Evolutionary conservation across 495 filamentous ascomycete species (phyloP).

Genomic region (Choiromyces venosus): DNA sequence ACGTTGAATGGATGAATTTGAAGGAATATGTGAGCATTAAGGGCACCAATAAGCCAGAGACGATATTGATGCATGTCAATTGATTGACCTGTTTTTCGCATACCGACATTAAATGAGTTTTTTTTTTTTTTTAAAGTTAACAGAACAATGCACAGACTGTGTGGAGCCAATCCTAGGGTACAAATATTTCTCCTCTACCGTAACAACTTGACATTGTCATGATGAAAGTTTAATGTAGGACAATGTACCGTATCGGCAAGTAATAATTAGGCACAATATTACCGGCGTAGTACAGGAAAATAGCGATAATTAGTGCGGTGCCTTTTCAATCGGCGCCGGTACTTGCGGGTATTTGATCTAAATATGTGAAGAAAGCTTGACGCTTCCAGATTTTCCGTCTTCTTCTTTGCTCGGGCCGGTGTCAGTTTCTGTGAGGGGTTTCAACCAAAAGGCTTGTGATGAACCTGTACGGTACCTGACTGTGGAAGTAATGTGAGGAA

Average conservation of each 20-base stretch:
- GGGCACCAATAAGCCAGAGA: background rate
- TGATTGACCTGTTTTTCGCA: background rate
- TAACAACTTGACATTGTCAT: background rate
- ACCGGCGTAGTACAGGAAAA: background rate
- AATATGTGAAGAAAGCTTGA: background rate
- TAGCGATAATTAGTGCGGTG: background rate
- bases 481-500: background rate
- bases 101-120: background rate
- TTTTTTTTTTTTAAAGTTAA: too few relatives aligned
- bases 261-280: background rate
- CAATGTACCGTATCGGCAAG: background rate
- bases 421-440: background rate
- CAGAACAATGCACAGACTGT: background rate
- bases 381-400: background rate
- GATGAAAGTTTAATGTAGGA: conserved; percentile 1
- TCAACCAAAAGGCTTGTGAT: background rate
- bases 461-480: background rate
- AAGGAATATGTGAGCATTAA: background rate
- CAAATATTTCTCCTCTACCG: background rate
- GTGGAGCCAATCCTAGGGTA: background rate
- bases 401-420: background rate
- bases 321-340: too few relatives aligned
- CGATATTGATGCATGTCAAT: background rate
- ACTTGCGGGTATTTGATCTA: background rate
- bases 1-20: background rate